These are phyloP conservation scores for Priceomyces medius DNA, from an alignment of 805 yeast species.

Conservation along the genomic window DNA sequence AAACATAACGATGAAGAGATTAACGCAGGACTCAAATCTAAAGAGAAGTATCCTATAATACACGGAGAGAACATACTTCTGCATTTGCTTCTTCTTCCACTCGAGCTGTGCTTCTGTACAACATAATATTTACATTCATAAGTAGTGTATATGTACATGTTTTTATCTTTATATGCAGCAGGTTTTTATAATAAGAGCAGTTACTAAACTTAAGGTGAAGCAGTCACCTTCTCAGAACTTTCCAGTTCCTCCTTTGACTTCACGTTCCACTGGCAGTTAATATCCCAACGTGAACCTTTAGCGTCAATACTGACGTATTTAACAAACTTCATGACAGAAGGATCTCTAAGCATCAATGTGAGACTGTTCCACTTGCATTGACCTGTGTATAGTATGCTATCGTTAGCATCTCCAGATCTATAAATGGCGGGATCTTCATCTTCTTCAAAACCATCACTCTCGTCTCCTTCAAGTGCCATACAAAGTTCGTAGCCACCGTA, in stretches of 20 bases:
- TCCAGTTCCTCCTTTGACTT: conserved; percentile 46
- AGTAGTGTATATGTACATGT: too few species aligned
- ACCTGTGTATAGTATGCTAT: conserved; percentile 72
- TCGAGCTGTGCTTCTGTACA: too few species aligned
- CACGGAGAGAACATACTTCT: too few species aligned
- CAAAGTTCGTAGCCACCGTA: conserved; percentile 92
- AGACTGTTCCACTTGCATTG: conserved; percentile 85
- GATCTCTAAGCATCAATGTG: conserved; percentile 76
- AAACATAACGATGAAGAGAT: too few species aligned
- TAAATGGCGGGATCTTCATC: conserved; percentile 87
- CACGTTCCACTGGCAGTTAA: conserved; percentile 77
- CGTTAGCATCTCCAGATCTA: conserved; percentile 52
- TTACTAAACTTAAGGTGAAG: too few species aligned
- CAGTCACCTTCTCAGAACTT: background rate
- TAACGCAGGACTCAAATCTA: too few species aligned
- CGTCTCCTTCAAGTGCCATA: conserved; percentile 60
- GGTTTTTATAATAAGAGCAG: too few species aligned
- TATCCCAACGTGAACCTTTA: conserved; percentile 91
- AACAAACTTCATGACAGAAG: conserved; percentile 83
- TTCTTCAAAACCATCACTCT: conserved; percentile 45
- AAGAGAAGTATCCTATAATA: too few species aligned
- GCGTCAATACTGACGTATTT: conserved; percentile 89
- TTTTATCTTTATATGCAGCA: too few species aligned
- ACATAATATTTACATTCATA: too few species aligned
- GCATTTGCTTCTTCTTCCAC: too few species aligned